phyloP scores from a whole-genome alignment of 225 moss, liverwort and hornwort species.

The Physcomitrellopsis africana region DNA sequence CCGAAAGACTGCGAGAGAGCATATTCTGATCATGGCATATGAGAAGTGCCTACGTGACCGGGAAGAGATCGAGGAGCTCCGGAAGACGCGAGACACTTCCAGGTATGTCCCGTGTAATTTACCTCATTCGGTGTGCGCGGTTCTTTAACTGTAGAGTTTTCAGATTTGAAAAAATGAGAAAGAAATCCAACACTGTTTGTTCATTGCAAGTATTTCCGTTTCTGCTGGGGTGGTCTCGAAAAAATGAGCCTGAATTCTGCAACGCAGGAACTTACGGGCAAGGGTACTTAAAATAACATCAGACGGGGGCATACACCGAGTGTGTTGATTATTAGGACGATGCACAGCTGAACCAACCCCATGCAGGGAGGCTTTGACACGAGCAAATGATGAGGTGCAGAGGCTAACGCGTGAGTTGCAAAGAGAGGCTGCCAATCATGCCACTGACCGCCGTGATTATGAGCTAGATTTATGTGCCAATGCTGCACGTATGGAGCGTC shows the following conservation, averaged over 20 bases:
- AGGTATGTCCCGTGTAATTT: slow-evolving; percentile 53
- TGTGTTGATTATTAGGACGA: slow-evolving; percentile 28
- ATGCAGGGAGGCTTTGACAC: slow-evolving; percentile 81
- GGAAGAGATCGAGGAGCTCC: slow-evolving; percentile 56
- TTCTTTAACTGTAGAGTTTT: background rate
- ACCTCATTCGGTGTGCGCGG: background rate
- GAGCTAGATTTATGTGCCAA: slow-evolving; percentile 58
- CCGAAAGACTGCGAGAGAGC: slow-evolving; percentile 59
- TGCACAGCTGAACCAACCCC: slow-evolving; percentile 47
- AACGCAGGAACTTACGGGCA: slow-evolving; percentile 14
- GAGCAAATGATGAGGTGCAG: slow-evolving; percentile 91
- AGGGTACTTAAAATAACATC: slow-evolving; percentile 15
- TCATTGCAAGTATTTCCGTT: background rate
- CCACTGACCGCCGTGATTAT: slow-evolving; percentile 49
- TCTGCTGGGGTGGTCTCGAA: slow-evolving; percentile 1
- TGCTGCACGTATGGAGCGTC: slow-evolving; percentile 65
- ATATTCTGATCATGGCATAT: slow-evolving; percentile 70
- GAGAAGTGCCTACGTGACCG: slow-evolving; percentile 55
- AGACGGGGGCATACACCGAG: slow-evolving; percentile 9
- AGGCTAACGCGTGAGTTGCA: slow-evolving; percentile 73
- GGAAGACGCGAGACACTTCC: slow-evolving; percentile 64
- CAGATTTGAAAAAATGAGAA: background rate
- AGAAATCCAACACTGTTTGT: background rate
- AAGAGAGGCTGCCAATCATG: slow-evolving; percentile 46
- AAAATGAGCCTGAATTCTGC: background rate